Conservation (phyloP, 768 basidiomycete species). For the Termitomyces heimii region DNA sequence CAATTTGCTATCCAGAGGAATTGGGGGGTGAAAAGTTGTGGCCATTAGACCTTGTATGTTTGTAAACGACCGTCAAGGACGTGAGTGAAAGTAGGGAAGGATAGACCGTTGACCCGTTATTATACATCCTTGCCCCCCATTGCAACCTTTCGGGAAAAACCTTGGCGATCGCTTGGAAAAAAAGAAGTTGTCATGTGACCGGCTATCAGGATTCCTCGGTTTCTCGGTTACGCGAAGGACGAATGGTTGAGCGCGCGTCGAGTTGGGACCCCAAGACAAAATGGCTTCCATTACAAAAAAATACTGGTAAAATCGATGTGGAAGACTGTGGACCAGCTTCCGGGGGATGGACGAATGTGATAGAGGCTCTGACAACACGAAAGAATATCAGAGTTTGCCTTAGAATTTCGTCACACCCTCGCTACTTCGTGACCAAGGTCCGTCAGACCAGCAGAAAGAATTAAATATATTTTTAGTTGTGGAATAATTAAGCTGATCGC, state of each 20-base stretch:
- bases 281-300: neutral
- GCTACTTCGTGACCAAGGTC: neutral
- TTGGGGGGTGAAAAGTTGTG: neutral
- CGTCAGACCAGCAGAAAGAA: neutral
- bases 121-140: neutral
- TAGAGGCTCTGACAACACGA: too few species aligned
- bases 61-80: neutral
- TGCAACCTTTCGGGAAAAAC: neutral
- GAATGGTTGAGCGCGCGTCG: neutral
- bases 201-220: neutral
- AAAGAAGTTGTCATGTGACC: neutral
- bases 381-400: neutral
- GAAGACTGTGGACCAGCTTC: neutral
- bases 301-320: too few species aligned
- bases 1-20: slow-evolving; percentile 29
- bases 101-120: neutral
- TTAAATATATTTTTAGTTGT: neutral
- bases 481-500: neutral
- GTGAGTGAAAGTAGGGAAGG: neutral
- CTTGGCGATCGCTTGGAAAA: neutral
- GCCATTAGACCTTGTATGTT: neutral
- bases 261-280: neutral
- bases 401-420: neutral
- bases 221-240: neutral
- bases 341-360: neutral